phyloP scores from a whole-genome alignment of 441 rosid genomes.

The Theobroma grandiflorum region DNA sequence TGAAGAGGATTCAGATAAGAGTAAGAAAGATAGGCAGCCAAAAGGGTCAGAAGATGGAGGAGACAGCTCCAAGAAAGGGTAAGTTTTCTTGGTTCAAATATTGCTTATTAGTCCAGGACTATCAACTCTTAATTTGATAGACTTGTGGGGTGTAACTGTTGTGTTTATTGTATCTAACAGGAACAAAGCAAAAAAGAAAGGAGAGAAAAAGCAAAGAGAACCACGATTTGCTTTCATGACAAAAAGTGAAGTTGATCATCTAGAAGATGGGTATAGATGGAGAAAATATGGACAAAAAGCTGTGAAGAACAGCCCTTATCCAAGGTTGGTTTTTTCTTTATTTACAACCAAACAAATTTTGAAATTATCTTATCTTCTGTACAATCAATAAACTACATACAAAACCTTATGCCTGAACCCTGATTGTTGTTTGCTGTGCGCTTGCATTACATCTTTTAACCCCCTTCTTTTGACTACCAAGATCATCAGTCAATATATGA shows the following conservation, averaged over 20 bases:
- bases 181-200: conserved; percentile 56
- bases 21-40: conserved; percentile 36
- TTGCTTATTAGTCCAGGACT: neutral
- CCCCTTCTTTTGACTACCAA: conserved; percentile 18
- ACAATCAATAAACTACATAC: neutral
- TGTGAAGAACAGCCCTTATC: conserved; percentile 73
- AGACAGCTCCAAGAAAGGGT: conserved; percentile 58
- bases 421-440: neutral
- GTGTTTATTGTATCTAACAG: conserved; percentile 35
- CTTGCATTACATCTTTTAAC: conserved; percentile 4
- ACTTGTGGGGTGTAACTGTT: conserved; percentile 6
- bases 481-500: neutral
- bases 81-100: conserved; percentile 15
- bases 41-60: conserved; percentile 47
- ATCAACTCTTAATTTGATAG: too few species aligned
- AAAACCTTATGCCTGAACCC: neutral
- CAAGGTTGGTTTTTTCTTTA: conserved; percentile 49
- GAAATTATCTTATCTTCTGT: neutral
- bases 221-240: conserved; percentile 76
- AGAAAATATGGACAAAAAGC: conserved; percentile 85
- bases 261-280: conserved; percentile 82
- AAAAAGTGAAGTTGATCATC: conserved; percentile 74
- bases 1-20: conserved; percentile 59
- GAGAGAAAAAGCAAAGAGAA: conserved; percentile 57
- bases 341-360: conserved; percentile 12